Evolutionary conservation across 108 stramenopile species (phyloP).

Genomic region (Skeletonema grethae): DNA sequence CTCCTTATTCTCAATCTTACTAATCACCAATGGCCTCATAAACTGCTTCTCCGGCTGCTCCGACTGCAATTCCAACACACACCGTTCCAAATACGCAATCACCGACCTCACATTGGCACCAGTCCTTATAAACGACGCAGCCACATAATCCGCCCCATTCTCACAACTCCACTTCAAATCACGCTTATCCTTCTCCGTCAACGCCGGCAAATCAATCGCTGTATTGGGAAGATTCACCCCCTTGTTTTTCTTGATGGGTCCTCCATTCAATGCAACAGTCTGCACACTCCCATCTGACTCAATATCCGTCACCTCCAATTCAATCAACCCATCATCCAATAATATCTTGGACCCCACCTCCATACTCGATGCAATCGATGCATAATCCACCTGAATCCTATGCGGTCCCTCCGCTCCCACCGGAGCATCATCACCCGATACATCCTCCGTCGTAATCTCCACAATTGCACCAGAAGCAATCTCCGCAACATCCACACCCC

Average conservation of each 20-base stretch:
- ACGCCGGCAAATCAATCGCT: conserved; percentile 73
- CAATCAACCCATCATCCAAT: conserved; percentile 91
- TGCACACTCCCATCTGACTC: conserved; percentile 59
- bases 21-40: conserved; percentile 74
- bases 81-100: conserved; percentile 70
- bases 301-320: conserved; percentile 68
- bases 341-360: conserved; percentile 52
- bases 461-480: conserved; percentile 57
- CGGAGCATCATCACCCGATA: conserved; percentile 48
- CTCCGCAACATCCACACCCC: conserved; percentile 55
- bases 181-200: conserved; percentile 84
- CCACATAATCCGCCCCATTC: conserved; percentile 84
- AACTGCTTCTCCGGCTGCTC: conserved; percentile 26
- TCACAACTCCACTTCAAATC: conserved; percentile 79
- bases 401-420: conserved; percentile 51
- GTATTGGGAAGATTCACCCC: conserved; percentile 84
- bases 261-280: conserved; percentile 72
- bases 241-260: conserved; percentile 79
- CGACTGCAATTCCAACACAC: conserved; percentile 50
- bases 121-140: conserved; percentile 88
- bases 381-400: conserved; percentile 78
- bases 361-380: conserved; percentile 69
- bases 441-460: conserved; percentile 57
- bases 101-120: conserved; percentile 78
- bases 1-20: conserved; percentile 92